Evolutionary conservation across 352 stramenopile species (phyloP).

Genomic region (Globisporangium recalcitrans): DNA sequence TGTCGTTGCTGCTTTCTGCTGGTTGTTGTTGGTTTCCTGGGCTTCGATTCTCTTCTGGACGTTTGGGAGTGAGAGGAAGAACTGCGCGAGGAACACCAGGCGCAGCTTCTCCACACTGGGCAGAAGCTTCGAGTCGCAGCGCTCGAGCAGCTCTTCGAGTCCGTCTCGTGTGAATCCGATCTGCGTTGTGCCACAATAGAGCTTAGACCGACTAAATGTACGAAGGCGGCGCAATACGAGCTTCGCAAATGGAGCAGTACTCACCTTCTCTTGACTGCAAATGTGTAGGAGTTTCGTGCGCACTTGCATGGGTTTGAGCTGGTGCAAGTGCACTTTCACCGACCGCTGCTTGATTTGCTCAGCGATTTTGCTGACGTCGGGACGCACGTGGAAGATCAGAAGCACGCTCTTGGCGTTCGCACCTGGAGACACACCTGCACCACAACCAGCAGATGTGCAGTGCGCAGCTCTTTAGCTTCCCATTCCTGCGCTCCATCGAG

Average conservation of each 20-base stretch:
- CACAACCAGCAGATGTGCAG: neutral
- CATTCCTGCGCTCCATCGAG: constrained; percentile 33
- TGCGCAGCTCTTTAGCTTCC: constrained; percentile 18
- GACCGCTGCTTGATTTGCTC: constrained; percentile 53
- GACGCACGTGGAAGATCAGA: constrained; percentile 43
- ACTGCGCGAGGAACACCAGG: constrained; percentile 39
- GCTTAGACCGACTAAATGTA: neutral
- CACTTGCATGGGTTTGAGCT: constrained; percentile 36
- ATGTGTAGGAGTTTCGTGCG: constrained; percentile 51
- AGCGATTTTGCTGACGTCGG: constrained; percentile 48
- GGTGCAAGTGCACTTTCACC: constrained; percentile 32
- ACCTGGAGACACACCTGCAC: constrained; percentile 15
- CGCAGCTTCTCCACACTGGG: constrained; percentile 38
- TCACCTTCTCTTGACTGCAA: constrained; percentile 40
- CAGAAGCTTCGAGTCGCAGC: constrained; percentile 34
- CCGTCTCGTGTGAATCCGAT: constrained; percentile 58
- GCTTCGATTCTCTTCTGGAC: constrained; percentile 25
- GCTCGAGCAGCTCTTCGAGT: constrained; percentile 39
- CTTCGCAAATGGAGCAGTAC: neutral
- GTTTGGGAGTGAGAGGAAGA: constrained; percentile 58
- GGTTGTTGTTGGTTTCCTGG: neutral
- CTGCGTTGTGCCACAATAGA: constrained; percentile 17
- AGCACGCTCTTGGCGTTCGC: constrained; percentile 56
- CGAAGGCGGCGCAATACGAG: neutral
- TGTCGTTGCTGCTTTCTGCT: neutral